Base-by-base conservation (phyloP, 2,329 filamentous ascomycete species). In the Beauveria varroae region DNA sequence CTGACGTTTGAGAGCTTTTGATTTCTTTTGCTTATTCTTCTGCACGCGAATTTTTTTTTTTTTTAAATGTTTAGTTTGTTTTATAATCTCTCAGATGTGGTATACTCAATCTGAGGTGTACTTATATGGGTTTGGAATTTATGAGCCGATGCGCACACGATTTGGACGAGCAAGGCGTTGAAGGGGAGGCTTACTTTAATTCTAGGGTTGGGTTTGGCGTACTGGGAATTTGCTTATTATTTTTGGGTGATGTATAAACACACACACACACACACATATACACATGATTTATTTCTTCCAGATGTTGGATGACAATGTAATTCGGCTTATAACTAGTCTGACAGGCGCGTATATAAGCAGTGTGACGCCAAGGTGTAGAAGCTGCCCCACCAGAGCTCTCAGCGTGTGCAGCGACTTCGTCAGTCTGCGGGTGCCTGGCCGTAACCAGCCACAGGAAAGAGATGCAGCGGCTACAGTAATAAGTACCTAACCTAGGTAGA, bases 371-470 rank as follows among this genome's bases (percentile, higher is more conserved):
- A 20, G 28, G 12, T 20, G 24, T 37, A 16, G 24, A 18, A 14
- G 26, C 22, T 34, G 47, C 57, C 57, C 57, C 57, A 52, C 57
- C 24, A 47, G n/a, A 53, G 37, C 37, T 50, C 20, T 30, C 53
- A 46, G 41, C 40, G n/a, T 44, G 37, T 37, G 12, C 26, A 14
- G 18, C 30, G 55, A 44, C 41, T 43, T 46, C 60, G 60, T 62
- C 54, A 50, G 46, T 57, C 40, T 18, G 47, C 37, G 41, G 60
- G 34, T 62, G 60, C 60, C 60, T 62, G 24, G 52, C 34, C 54
- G n/a, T 18, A 1, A 37, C 28, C 54, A 54, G 37, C 51, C 51
- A 41, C 16, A 12, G 10, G n/a, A 37, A 37, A 12, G 10, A 34
- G 30, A 34, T 34, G 10, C 12, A 34, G 30, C 30, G 30, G 30